A percentile compares a stretch with the other conserved stretches of the same genome.
phyloP scores from a whole-genome alignment of 2,329 filamentous ascomycete species.

The Fusarium irregulare region DNA sequence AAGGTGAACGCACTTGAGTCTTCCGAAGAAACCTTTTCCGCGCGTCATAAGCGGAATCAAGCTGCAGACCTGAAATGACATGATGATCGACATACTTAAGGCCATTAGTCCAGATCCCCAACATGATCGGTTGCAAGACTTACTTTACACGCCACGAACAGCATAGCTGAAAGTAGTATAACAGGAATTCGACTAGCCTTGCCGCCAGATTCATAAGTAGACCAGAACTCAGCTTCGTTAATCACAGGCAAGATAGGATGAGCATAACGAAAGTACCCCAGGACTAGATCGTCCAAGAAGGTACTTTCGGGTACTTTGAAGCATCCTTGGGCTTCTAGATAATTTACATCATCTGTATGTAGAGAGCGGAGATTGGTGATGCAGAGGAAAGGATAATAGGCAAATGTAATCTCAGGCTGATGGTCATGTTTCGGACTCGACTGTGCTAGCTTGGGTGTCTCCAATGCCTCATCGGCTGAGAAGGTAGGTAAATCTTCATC shows the following conservation, averaged over 20 bases:
- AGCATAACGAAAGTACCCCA: not conserved
- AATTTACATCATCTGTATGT: not conserved
- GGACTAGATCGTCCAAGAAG: not conserved
- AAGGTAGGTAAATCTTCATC: not conserved
- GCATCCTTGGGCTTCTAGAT: not conserved
- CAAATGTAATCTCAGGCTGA: not conserved
- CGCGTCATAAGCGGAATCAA: not conserved
- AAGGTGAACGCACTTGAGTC: not conserved
- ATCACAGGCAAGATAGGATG: not conserved
- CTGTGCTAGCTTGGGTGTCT: not conserved
- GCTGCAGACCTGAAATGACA: not conserved
- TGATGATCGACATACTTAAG: not conserved
- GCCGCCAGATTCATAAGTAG: not conserved
- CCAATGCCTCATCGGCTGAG: not conserved
- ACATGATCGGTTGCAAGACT: not conserved
- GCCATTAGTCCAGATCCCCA: not conserved
- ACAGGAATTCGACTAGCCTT: not conserved
- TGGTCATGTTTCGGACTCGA: not conserved
- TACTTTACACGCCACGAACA: conserved; percentile 2
- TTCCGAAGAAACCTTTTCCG: not conserved
- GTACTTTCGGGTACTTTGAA: not conserved
- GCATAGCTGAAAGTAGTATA: not conserved
- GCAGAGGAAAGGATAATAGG: not conserved
- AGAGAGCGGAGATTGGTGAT: not conserved
- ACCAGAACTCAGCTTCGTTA: conserved; percentile 5